Conservation (phyloP, 2,329 filamentous ascomycete species). For the Fusarium sp. region DNA sequence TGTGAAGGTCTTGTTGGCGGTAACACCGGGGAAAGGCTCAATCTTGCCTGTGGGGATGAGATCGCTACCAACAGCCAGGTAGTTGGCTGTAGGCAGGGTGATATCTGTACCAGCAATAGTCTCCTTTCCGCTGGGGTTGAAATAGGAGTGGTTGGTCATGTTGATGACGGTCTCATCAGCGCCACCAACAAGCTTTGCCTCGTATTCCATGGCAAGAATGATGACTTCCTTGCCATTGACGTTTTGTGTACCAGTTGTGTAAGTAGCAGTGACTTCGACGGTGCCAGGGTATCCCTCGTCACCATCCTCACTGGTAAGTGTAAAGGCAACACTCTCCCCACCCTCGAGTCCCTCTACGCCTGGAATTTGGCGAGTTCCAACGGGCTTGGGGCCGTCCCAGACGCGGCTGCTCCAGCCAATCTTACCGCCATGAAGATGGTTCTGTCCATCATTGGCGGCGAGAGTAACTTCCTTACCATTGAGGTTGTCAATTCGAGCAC, state of each 20-base stretch:
- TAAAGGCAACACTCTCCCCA: conserved; percentile 74
- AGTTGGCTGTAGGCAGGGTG: conserved; percentile 71
- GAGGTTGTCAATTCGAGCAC: conserved; percentile 75
- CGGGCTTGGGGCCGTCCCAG: conserved; percentile 76
- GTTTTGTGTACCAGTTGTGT: conserved; percentile 77
- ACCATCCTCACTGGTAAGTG: conserved; percentile 76
- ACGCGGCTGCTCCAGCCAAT: conserved; percentile 84
- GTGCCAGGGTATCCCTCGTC: conserved; percentile 93
- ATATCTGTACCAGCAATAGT: conserved; percentile 69
- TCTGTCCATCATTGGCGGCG: conserved; percentile 79
- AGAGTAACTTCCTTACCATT: conserved; percentile 78
- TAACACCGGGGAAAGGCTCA: conserved; percentile 70
- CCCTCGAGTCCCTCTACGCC: conserved; percentile 64
- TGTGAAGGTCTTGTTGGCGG: conserved; percentile 74
- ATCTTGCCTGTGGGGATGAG: conserved; percentile 80
- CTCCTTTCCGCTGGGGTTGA: conserved; percentile 67
- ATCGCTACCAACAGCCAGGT: conserved; percentile 78
- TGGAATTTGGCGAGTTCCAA: conserved; percentile 62
- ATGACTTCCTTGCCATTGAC: conserved; percentile 71
- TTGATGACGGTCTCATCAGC: conserved; percentile 92
- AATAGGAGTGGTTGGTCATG: conserved; percentile 94
- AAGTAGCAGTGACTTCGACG: conserved; percentile 80
- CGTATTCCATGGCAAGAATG: conserved; percentile 87
- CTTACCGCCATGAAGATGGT: conserved; percentile 78
- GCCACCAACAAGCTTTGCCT: conserved; percentile 81